phyloP scores from a whole-genome alignment of 257 asterid genomes.

The Plantago ovata region DNA sequence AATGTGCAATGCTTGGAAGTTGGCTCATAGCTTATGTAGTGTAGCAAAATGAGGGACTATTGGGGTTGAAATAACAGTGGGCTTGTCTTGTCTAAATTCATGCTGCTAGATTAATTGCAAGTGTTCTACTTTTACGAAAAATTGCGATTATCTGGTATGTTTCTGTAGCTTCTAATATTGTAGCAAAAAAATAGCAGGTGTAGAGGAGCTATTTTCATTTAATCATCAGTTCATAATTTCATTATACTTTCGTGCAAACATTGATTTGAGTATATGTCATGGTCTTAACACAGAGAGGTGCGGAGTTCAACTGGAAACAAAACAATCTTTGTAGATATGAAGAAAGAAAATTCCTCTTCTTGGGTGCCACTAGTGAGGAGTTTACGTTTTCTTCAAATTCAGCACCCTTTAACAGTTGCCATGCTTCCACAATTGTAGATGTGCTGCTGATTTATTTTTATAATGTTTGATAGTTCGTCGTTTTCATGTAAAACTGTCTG shows the following conservation, averaged over 20 bases:
- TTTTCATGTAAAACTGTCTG: not conserved
- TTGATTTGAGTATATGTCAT: not conserved
- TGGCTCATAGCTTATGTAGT: no score
- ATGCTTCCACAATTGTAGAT: constrained; percentile 96
- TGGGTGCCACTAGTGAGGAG: constrained; percentile 68
- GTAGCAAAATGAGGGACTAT: no score
- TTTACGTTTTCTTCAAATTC: constrained; percentile 68
- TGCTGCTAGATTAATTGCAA: no score
- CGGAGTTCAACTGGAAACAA: constrained; percentile 19
- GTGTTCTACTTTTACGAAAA: no score
- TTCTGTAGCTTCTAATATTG: no score
- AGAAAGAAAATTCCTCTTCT: constrained; percentile 30
- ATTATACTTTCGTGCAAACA: constrained; percentile 1
- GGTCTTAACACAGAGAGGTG: constrained; percentile 36
- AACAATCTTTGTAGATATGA: constrained; percentile 33
- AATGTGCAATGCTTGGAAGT: constrained; percentile 4
- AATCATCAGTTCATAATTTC: not conserved
- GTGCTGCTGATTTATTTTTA: constrained; percentile 33
- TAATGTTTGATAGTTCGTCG: constrained; percentile 1
- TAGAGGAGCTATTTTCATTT: not conserved
- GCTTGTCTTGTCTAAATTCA: no score
- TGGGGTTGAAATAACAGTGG: no score
- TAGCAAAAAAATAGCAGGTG: not conserved
- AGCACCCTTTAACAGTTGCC: constrained; percentile 80
- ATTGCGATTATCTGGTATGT: no score